Conservation (phyloP, 177 flowering plant species). For the Telopea speciosissima region DNA sequence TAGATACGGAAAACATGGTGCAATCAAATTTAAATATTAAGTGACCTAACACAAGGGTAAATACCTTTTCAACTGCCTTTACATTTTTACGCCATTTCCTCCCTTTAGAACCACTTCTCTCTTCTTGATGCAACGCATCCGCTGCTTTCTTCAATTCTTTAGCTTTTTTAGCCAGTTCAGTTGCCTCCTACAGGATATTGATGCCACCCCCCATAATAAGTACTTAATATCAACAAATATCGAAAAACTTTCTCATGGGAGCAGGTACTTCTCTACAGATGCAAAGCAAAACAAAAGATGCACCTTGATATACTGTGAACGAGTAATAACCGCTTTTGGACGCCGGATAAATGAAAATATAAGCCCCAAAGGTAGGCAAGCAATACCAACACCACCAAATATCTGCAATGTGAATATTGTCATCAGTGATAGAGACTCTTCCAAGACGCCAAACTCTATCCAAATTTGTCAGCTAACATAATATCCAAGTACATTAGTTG, state of each 20-base stretch:
- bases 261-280: neutral
- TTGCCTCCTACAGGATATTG: conserved; percentile 70
- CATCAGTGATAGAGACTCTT: neutral
- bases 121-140: conserved; percentile 93
- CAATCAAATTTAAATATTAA: neutral
- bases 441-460: neutral
- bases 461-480: neutral
- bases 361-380: conserved; percentile 85
- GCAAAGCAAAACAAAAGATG: conserved; percentile 3
- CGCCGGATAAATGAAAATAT: conserved; percentile 85
- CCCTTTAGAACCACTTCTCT: conserved; percentile 85
- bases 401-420: conserved; percentile 38
- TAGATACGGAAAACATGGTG: neutral
- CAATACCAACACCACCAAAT: conserved; percentile 98
- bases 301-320: conserved; percentile 98
- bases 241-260: neutral
- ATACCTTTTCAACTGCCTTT: conserved; percentile 89
- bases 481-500: neutral
- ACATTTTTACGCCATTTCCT: conserved; percentile 98
- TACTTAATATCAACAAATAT: conserved; percentile 1
- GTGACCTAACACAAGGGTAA: too few species aligned
- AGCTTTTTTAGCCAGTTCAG: conserved; percentile 90
- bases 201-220: conserved; percentile 11
- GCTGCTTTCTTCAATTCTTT: conserved; percentile 92
- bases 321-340: conserved; percentile 96